These are phyloP conservation scores for Astathelohania contejeani DNA, from an alignment of 371 early-diverging fungal species.

Conservation along the genomic window DNA sequence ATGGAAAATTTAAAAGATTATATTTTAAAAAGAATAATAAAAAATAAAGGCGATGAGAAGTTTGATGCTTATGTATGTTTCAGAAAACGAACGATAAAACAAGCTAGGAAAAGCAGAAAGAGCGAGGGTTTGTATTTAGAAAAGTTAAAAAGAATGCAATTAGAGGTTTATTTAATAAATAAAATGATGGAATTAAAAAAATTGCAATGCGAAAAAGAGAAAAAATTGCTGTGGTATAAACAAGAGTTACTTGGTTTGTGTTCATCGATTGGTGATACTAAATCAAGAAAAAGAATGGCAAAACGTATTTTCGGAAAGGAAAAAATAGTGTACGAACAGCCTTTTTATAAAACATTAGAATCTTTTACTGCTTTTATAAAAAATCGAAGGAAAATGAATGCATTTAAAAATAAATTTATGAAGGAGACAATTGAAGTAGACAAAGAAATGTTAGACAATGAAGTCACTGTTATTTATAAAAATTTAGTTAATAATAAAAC, in stretches of 20 bases:
- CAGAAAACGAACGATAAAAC: conserved; percentile 33
- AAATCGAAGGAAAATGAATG: background rate
- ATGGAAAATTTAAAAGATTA: conserved; percentile 8
- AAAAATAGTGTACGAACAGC: background rate
- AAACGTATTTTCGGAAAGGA: background rate
- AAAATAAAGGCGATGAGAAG: conserved; percentile 16
- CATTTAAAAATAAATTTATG: background rate
- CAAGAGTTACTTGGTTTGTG: background rate
- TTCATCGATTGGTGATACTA: background rate
- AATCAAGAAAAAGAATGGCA: background rate
- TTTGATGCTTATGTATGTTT: conserved; percentile 41
- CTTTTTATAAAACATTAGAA: conserved; percentile 3
- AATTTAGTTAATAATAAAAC: no score
- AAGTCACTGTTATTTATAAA: background rate
- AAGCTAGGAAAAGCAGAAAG: conserved; percentile 36
- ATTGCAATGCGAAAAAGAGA: background rate
- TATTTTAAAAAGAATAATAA: conserved; percentile 12
- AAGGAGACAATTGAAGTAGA: background rate
- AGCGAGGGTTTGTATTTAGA: conserved; percentile 28
- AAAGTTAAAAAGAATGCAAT: conserved; percentile 20
- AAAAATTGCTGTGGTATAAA: background rate
- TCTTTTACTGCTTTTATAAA: background rate
- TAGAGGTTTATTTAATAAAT: background rate
- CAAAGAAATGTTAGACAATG: background rate
- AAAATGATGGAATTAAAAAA: background rate